A percentile compares a stretch with the other conserved stretches of the same genome.
phyloP scores from a whole-genome alignment of 192 early-diverging fungal genomes.

The Podila minutissima region DNA sequence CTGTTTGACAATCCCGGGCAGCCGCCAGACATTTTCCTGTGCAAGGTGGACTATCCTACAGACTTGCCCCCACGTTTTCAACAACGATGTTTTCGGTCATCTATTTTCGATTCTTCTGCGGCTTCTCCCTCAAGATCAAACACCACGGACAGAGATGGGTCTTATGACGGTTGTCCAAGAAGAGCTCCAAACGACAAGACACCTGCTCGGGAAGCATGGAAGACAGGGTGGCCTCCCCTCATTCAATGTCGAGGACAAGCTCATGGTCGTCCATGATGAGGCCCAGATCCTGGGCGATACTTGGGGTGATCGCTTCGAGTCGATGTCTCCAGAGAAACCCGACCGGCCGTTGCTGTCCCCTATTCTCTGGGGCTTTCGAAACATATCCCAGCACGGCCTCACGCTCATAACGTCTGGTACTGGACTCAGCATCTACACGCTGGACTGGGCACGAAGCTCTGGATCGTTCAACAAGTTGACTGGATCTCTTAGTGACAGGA shows the following conservation, averaged over 20 bases:
- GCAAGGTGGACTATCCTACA: constrained; percentile 13
- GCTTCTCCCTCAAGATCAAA: neutral
- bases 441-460: neutral
- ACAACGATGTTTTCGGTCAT: neutral
- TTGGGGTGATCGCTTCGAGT: neutral
- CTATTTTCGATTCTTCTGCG: neutral
- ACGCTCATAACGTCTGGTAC: constrained; percentile 5
- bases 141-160: neutral
- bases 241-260: neutral
- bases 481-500: neutral
- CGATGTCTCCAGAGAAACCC: neutral
- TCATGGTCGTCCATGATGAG: constrained; percentile 17
- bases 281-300: constrained; percentile 29
- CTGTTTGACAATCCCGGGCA: constrained; percentile 4
- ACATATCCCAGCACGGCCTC: neutral
- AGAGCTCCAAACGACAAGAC: neutral
- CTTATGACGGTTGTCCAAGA: neutral
- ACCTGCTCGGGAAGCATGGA: neutral
- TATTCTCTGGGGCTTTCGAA: constrained; percentile 13
- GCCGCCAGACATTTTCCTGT: neutral
- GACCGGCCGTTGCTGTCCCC: constrained; percentile 10
- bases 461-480: neutral
- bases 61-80: constrained; percentile 1
- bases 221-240: constrained; percentile 5
- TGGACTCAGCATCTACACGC: constrained; percentile 12